A percentile compares a stretch with the other conserved stretches of the same genome.
Evolutionary conservation across 2,329 filamentous ascomycete species (phyloP).

Genomic region (Pestalotiopsis sp.): DNA sequence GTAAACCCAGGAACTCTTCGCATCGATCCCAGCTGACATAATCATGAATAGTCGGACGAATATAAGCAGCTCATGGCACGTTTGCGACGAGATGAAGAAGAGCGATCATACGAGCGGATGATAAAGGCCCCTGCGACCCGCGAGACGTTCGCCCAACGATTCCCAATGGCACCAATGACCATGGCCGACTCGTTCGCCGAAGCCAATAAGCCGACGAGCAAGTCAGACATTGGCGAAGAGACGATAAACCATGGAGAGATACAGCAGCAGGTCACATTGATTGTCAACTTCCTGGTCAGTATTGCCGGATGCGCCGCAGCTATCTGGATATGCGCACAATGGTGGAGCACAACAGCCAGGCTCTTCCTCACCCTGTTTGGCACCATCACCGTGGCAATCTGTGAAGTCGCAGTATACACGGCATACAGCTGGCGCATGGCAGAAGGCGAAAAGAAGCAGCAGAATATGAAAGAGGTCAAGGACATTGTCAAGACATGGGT

Average conservation of each 20-base stretch:
- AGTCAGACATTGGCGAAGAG: conserved; percentile 57
- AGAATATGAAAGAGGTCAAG: conserved; percentile 64
- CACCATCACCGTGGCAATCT: conserved; percentile 70
- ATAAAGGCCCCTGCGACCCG: conserved; percentile 58
- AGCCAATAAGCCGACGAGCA: conserved; percentile 50
- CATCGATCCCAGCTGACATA: conserved; percentile 17
- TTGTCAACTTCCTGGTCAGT: conserved; percentile 88
- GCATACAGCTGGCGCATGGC: conserved; percentile 74
- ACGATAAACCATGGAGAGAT: conserved; percentile 73
- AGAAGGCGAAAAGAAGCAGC: conserved; percentile 68
- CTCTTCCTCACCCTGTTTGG: conserved; percentile 74
- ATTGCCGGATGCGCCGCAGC: conserved; percentile 78
- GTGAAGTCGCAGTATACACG: conserved; percentile 77
- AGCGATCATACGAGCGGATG: conserved; percentile 81
- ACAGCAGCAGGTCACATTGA: conserved; percentile 79
- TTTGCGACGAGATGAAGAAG: conserved; percentile 82
- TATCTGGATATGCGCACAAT: conserved; percentile 76
- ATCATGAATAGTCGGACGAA: conserved; percentile 64
- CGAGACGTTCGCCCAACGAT: conserved; percentile 64
- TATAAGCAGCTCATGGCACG: conserved; percentile 88
- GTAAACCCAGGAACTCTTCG: conserved; percentile 16
- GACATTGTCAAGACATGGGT: conserved; percentile 76
- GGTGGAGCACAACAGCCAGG: conserved; percentile 74
- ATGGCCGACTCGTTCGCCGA: conserved; percentile 58
- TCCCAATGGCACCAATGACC: conserved; percentile 51